Percentiles rank a stretch among this genome's conserved stretches.
Evolutionary conservation across 306 rosid species (phyloP).

Genomic region (Hippophae rhamnoides): DNA sequence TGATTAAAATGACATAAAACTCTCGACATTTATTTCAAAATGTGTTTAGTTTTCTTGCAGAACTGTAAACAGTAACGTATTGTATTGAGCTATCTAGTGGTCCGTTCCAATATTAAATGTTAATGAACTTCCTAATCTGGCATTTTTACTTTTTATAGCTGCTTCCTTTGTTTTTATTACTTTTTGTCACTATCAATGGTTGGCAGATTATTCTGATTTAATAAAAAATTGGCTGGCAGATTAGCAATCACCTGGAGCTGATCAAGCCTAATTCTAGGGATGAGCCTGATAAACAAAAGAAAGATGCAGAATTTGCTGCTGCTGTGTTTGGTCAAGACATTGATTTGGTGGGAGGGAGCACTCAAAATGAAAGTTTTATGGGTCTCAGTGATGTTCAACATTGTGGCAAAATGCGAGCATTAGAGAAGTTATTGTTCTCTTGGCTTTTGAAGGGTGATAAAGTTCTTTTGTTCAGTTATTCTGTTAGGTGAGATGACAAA

Average conservation of each 20-base stretch:
- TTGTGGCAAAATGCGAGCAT: conserved; percentile 91
- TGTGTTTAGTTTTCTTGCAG: too few species aligned
- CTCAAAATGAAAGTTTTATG: conserved; percentile 73
- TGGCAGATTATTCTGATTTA: too few species aligned
- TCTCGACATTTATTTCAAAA: too few species aligned
- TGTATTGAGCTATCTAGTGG: neutral
- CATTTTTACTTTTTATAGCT: neutral
- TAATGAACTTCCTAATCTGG: neutral
- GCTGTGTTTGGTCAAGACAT: conserved; percentile 82
- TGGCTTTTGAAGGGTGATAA: conserved; percentile 83
- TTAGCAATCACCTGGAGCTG: conserved; percentile 90
- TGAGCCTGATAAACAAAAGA: conserved; percentile 67
- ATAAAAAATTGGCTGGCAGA: conserved; percentile 24
- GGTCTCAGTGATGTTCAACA: conserved; percentile 80
- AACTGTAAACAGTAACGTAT: neutral
- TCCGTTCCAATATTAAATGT: neutral
- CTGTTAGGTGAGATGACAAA: conserved; percentile 48
- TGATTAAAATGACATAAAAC: too few species aligned
- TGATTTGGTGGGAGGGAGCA: conserved; percentile 74
- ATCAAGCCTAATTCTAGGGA: conserved; percentile 84
- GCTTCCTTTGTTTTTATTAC: conserved; percentile 8
- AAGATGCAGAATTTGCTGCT: conserved; percentile 79
- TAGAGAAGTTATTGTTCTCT: conserved; percentile 62
- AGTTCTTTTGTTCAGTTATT: conserved; percentile 89
- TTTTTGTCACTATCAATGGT: neutral